Percentiles rank a stretch among this genome's conserved stretches.
Evolutionary conservation across 176 grass and related monocot genomes (phyloP).

Genomic region (sorghum (Sorghum bicolor)): DNA sequence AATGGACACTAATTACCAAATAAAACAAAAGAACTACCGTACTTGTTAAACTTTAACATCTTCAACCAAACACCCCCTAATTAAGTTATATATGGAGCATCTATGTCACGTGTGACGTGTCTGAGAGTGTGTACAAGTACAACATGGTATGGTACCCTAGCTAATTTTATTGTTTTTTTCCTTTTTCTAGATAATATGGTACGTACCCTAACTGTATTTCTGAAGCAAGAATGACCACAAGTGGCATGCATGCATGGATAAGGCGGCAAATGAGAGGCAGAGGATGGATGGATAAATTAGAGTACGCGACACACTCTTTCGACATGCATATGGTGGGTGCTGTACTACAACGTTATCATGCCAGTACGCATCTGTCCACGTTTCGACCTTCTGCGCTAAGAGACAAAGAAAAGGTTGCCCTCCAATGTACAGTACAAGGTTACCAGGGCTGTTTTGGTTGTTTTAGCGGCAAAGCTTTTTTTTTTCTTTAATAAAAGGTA

Average conservation of each 20-base stretch:
- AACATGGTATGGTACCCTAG: too few species aligned
- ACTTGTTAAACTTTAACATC: too few species aligned
- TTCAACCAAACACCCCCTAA: too few species aligned
- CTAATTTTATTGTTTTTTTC: too few species aligned
- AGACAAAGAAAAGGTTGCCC: background rate
- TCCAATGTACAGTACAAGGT: background rate
- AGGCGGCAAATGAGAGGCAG: background rate
- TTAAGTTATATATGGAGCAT: background rate
- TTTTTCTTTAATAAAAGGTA: background rate
- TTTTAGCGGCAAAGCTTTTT: background rate
- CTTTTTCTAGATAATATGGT: too few species aligned
- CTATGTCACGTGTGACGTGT: too few species aligned
- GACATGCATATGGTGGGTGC: background rate
- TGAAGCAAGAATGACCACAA: background rate
- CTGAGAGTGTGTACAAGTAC: too few species aligned
- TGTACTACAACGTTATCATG: too few species aligned
- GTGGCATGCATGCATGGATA: background rate
- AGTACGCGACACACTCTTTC: background rate
- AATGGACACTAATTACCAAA: too few species aligned
- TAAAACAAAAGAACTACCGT: too few species aligned
- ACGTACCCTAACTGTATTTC: background rate
- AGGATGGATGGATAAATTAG: background rate
- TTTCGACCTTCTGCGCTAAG: background rate
- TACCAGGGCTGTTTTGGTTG: background rate
- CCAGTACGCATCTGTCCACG: background rate